phyloP scores from a whole-genome alignment of 345 rosid species.

The Kandelia obovata region DNA sequence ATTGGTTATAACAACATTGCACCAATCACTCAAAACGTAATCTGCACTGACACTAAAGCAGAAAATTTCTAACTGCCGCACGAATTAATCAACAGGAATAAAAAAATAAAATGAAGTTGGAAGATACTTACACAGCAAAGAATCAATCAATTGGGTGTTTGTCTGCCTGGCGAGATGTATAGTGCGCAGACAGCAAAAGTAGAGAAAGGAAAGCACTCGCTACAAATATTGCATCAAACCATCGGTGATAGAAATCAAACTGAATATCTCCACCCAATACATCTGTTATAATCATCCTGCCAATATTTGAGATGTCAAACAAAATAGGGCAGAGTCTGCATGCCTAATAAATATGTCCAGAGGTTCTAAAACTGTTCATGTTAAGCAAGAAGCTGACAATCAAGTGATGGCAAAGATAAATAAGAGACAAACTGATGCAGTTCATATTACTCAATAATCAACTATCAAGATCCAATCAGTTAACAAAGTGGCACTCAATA shows the following conservation, averaged over 20 bases:
- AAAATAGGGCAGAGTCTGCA: slow-evolving; percentile 1
- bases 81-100: slow-evolving; percentile 2
- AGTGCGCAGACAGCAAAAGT: slow-evolving; percentile 87
- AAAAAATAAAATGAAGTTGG: neutral
- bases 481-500: too few relatives aligned
- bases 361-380: neutral
- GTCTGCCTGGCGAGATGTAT: slow-evolving; percentile 93
- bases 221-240: slow-evolving; percentile 94
- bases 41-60: too few relatives aligned
- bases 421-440: too few relatives aligned
- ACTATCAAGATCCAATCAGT: too few relatives aligned
- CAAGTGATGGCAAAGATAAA: neutral
- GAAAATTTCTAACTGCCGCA: neutral
- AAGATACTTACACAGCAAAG: slow-evolving; percentile 26
- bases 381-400: neutral
- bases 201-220: slow-evolving; percentile 96
- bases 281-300: slow-evolving; percentile 89
- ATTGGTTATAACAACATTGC: too few relatives aligned
- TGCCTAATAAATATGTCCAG: neutral
- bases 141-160: slow-evolving; percentile 82
- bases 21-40: too few relatives aligned
- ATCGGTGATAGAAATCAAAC: slow-evolving; percentile 93
- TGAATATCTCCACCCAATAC: slow-evolving; percentile 97
- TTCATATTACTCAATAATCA: too few relatives aligned
- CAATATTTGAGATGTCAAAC: slow-evolving; percentile 22